These are phyloP conservation scores for Neonectria ditissima DNA, from an alignment of 2,329 filamentous ascomycete species.

Conservation along the genomic window DNA sequence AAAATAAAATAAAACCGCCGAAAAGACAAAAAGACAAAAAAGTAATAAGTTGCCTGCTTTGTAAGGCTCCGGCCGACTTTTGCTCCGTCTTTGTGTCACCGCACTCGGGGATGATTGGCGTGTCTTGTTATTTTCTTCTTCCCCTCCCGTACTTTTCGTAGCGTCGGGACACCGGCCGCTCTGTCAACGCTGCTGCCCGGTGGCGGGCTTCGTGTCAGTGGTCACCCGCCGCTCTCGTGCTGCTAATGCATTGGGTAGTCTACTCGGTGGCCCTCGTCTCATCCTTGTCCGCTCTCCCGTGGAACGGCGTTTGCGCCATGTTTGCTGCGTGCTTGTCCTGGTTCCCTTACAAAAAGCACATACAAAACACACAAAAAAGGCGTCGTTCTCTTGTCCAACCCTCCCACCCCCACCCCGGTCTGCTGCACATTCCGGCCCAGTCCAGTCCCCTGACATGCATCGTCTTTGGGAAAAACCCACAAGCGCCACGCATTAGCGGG, in stretches of 20 bases:
- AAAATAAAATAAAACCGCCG: too few species aligned
- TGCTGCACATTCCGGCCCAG: conserved; percentile 8
- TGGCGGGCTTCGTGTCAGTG: background rate
- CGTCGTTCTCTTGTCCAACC: too few species aligned
- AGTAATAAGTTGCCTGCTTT: background rate
- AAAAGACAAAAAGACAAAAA: conserved; percentile 1
- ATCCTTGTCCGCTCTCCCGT: too few species aligned
- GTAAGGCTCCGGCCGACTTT: conserved; percentile 15
- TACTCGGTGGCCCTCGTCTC: too few species aligned
- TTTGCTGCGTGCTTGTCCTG: too few species aligned
- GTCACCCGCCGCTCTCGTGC: background rate
- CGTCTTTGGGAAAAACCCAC: conserved; percentile 30
- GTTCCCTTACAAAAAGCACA: background rate
- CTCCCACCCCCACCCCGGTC: conserved; percentile 8
- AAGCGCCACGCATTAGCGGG: conserved; percentile 42
- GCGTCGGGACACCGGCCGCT: background rate
- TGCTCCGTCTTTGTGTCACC: conserved; percentile 16
- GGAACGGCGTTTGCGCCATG: too few species aligned
- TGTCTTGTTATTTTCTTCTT: too few species aligned
- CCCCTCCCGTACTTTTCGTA: too few species aligned
- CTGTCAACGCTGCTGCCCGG: background rate
- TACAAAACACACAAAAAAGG: too few species aligned
- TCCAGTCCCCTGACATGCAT: conserved; percentile 31
- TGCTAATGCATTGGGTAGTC: too few species aligned
- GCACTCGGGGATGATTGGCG: conserved; percentile 24